Conservation (phyloP, 768 basidiomycete species). For the Flagelloscypha sp. region DNA sequence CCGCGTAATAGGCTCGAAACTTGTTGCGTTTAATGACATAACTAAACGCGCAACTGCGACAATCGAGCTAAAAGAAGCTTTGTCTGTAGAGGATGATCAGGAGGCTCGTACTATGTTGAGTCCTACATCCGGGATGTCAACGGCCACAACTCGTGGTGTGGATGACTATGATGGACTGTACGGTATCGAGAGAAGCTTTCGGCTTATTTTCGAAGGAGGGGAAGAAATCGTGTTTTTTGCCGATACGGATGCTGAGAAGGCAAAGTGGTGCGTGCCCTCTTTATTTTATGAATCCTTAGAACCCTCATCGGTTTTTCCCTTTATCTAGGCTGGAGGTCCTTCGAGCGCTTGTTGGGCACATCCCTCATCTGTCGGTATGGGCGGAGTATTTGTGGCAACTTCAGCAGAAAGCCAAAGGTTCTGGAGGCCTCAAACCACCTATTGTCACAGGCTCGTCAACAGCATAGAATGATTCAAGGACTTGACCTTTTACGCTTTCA, state of each 20-base stretch:
- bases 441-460: no score
- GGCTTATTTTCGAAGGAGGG: constrained; percentile 66
- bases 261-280: constrained; percentile 56
- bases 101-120: constrained; percentile 41
- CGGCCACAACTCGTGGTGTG: constrained; percentile 29
- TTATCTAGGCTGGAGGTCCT: constrained; percentile 73
- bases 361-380: constrained; percentile 91
- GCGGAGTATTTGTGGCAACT: constrained; percentile 85
- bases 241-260: constrained; percentile 83
- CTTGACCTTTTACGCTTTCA: no score
- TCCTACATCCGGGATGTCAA: constrained; percentile 30
- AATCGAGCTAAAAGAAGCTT: constrained; percentile 84
- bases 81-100: constrained; percentile 70
- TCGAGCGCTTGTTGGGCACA: constrained; percentile 75
- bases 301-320: constrained; percentile 1
- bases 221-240: constrained; percentile 87
- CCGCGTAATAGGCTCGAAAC: constrained; percentile 75
- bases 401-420: no score
- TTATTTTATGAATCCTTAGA: constrained; percentile 3
- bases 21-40: constrained; percentile 88
- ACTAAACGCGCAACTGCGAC: constrained; percentile 85
- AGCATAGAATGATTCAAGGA: no score
- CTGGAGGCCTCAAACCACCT: no score
- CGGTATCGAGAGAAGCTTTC: constrained; percentile 78
- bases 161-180: constrained; percentile 59